Conservation (phyloP, 73 alveolate species). For the Loxodes magnus region DNA sequence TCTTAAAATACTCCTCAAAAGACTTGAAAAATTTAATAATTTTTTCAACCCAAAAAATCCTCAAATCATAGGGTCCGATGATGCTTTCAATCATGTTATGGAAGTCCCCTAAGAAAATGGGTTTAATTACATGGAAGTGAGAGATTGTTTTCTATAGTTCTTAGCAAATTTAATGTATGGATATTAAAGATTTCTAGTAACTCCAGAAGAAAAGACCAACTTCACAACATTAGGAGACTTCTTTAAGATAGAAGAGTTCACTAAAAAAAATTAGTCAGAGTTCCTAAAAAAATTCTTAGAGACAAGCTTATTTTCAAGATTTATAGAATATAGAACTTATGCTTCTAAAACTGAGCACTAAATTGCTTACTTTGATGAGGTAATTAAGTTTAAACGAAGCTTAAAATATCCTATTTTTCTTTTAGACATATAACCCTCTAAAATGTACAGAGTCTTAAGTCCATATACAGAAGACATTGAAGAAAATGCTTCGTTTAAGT, state of each 20-base stretch:
- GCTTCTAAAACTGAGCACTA: conserved; percentile 1
- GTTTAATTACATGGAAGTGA: conserved; percentile 31
- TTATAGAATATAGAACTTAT: conserved; percentile 25
- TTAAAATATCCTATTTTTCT: conserved; percentile 33
- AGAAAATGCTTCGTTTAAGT: conserved; percentile 18
- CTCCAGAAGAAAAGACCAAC: conserved; percentile 27
- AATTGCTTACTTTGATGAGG: conserved; percentile 8
- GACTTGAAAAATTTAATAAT: conserved; percentile 17
- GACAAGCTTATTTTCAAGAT: conserved; percentile 46
- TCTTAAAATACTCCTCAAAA: conserved; percentile 11
- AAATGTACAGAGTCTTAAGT: conserved; percentile 25
- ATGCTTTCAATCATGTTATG: conserved; percentile 21
- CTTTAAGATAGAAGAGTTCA: conserved; percentile 17
- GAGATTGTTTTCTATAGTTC: conserved; percentile 57
- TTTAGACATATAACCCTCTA: conserved; percentile 25
- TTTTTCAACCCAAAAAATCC: conserved; percentile 10
- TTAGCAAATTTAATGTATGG: conserved; percentile 24
- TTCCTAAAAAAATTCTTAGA: conserved; percentile 39
- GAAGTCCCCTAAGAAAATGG: conserved; percentile 8
- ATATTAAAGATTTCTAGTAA: conserved; percentile 32
- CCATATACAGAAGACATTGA: conserved; percentile 44
- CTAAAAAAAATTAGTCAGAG: conserved; percentile 19
- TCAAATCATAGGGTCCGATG: conserved; percentile 16
- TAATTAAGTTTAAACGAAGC: conserved; percentile 28
- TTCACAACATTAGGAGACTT: neutral